Conservation (phyloP, 148 eudicot genomes). For the Nepenthes gracilis region DNA sequence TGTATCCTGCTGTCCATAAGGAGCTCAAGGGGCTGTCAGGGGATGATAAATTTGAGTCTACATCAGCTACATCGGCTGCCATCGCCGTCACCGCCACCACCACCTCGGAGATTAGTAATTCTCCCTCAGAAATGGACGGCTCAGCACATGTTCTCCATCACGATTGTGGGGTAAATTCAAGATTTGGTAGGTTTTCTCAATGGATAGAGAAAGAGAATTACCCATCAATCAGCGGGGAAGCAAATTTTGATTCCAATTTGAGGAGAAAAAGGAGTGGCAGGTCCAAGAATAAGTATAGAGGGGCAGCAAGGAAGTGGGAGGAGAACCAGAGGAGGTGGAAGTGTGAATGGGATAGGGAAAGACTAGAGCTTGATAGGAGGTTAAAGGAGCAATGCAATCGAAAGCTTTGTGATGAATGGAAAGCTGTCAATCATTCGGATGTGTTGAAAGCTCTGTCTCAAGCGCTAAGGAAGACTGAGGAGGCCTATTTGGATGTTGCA, state of each 20-base stretch:
- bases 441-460: conserved; percentile 47
- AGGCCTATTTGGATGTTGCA: conserved; percentile 45
- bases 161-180: neutral
- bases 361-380: conserved; percentile 35
- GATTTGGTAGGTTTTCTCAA: conserved; percentile 14
- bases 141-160: neutral
- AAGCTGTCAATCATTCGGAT: conserved; percentile 18
- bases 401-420: neutral
- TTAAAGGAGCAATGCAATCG: neutral
- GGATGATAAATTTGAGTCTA: conserved; percentile 10
- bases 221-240: conserved; percentile 22
- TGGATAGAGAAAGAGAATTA: conserved; percentile 35
- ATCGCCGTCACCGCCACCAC: neutral
- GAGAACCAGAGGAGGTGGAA: conserved; percentile 88
- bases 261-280: conserved; percentile 28
- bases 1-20: conserved; percentile 32
- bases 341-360: conserved; percentile 83
- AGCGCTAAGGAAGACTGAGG: conserved; percentile 55
- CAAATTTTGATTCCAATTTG: conserved; percentile 13
- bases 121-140: conserved; percentile 19
- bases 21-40: conserved; percentile 36
- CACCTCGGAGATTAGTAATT: conserved; percentile 11
- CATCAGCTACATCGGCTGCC: neutral
- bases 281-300: conserved; percentile 29
- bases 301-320: conserved; percentile 55